Evolutionary conservation across 73 alveolate species (phyloP).

Genomic region (Uronychia setigera): DNA sequence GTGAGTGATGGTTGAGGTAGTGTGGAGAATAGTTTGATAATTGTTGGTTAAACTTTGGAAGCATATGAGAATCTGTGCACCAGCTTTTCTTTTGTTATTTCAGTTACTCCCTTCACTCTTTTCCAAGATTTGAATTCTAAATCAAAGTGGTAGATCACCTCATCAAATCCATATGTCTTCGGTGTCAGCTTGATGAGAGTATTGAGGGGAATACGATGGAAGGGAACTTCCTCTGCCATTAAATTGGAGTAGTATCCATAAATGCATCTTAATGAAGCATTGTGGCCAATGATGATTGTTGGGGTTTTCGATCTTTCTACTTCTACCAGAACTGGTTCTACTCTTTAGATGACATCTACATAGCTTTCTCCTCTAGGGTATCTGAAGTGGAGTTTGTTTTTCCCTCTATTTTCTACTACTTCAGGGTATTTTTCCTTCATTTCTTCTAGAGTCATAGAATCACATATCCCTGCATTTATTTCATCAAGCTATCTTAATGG

Average conservation of each 20-base stretch:
- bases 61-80: too few relatives aligned
- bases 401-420: constrained; percentile 9
- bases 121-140: too few relatives aligned
- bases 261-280: constrained; percentile 48
- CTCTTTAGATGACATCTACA: constrained; percentile 56
- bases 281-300: constrained; percentile 45
- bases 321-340: constrained; percentile 53
- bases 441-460: constrained; percentile 48
- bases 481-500: constrained; percentile 54
- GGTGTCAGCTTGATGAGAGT: constrained; percentile 31
- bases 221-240: constrained; percentile 4
- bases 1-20: too few relatives aligned
- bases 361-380: constrained; percentile 70
- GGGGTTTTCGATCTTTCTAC: constrained; percentile 53
- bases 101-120: too few relatives aligned
- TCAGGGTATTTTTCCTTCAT: constrained; percentile 43
- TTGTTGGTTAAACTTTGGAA: too few relatives aligned
- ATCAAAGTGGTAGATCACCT: too few relatives aligned
- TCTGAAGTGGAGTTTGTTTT: constrained; percentile 36
- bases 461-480: constrained; percentile 60
- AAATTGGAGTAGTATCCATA: constrained; percentile 56
- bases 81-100: too few relatives aligned
- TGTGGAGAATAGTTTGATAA: too few relatives aligned
- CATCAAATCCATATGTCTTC: constrained; percentile 34
- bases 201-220: constrained; percentile 16